Base-by-base conservation (phyloP, 371 early-diverging fungal genomes). In the Mortierella sp. region DNA sequence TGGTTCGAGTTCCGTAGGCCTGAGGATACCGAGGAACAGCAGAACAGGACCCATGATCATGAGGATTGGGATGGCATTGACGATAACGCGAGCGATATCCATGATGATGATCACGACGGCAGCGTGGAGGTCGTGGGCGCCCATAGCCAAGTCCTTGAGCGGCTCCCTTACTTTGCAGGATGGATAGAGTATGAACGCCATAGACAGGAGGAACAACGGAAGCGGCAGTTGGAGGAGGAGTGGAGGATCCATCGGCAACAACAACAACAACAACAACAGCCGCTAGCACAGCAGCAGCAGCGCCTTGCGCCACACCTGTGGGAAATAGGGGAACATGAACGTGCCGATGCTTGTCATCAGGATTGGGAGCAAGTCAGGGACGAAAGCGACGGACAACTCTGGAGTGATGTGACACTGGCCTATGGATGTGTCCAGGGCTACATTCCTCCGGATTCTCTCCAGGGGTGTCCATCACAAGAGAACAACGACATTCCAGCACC, bases 181-280 rank as follows among this genome's bases (percentile, higher is more conserved):
- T 72, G 72, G 72, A 66, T 72, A 14, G 48, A 57, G 10, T 39
- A 49, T 34, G 72, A 66, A 40, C 50, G 54, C 19, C 52, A 29
- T 2, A 29, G 0, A 0, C 60, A 59, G 17, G 58, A 57, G 34
- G 52, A 53, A 6, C 43, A 48, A 6, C 59, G 68, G n/a, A 49
- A 51, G 8, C 25, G 12, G 21, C 63, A 64, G 51, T 41, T 60
- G 1, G 62, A 66, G 21, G 45, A 62, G 1, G 62, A 72, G 41
- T 28, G 66, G 54, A 50, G 21, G 40, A 58, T 54, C 22, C 61
- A 65, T 49, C 50, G 31, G 10, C 58, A 56, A 21, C 60, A 50
- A 5, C 51, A 46, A 37, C 59, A 47, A 21, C 10, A 24, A 2
- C 25, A 7, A 21, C 46, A 21, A 17, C 54, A 25, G 47, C 22